Conservation (phyloP, 2,329 filamentous ascomycete genomes). For the Penicillium janthinellum region DNA sequence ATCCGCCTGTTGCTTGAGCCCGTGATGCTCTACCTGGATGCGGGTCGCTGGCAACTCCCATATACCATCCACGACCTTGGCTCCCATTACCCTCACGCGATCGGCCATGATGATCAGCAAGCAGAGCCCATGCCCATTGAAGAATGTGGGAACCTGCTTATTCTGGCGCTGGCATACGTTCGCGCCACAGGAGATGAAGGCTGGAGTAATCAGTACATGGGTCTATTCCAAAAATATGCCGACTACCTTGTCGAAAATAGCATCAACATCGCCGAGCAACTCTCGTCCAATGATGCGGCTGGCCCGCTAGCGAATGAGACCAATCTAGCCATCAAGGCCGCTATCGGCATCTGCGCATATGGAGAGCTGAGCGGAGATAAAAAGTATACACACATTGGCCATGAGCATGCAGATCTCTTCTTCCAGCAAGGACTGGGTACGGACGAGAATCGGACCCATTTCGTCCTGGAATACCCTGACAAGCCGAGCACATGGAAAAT, state of each 20-base stretch:
- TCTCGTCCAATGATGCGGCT: slow-evolving; percentile 48
- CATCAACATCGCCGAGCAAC: slow-evolving; percentile 43
- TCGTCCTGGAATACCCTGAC: slow-evolving; percentile 44
- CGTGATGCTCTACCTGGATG: slow-evolving; percentile 45
- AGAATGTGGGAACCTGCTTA: slow-evolving; percentile 45
- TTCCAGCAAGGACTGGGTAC: slow-evolving; percentile 39
- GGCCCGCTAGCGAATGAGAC: slow-evolving; percentile 49
- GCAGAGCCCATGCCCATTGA: slow-evolving; percentile 49
- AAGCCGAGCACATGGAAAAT: slow-evolving; percentile 38
- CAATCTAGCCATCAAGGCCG: slow-evolving; percentile 51
- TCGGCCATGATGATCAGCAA: slow-evolving; percentile 41
- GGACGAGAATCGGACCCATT: slow-evolving; percentile 42
- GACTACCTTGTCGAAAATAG: slow-evolving; percentile 46
- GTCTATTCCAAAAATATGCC: slow-evolving; percentile 42
- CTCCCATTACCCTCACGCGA: slow-evolving; percentile 45
- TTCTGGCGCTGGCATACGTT: slow-evolving; percentile 43
- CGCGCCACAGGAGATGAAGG: slow-evolving; percentile 41
- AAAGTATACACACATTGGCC: slow-evolving; percentile 41
- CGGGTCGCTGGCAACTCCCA: slow-evolving; percentile 41
- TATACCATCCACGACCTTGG: slow-evolving; percentile 48
- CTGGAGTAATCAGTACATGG: slow-evolving; percentile 41
- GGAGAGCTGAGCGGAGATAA: slow-evolving; percentile 40
- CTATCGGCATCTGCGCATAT: slow-evolving; percentile 51
- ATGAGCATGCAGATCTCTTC: slow-evolving; percentile 38
- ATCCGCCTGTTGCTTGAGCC: slow-evolving; percentile 49